Conservation (phyloP, 768 basidiomycete species). For the Lactifluus volemus region DNA sequence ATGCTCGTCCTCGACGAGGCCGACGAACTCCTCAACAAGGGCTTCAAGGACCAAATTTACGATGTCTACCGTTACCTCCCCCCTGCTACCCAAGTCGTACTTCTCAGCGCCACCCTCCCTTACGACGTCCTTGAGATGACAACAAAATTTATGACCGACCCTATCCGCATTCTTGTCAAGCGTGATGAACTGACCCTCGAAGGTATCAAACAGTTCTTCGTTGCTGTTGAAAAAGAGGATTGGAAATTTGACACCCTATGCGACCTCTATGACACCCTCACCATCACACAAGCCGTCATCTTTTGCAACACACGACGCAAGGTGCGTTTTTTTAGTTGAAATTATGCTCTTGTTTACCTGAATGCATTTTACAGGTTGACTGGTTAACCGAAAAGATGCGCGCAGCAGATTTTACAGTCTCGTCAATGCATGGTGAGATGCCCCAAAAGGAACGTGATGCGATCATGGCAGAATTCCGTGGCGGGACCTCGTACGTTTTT, state of each 20-base stretch:
- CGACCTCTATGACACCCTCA: slow-evolving; percentile 96
- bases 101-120: slow-evolving; percentile 92
- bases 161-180: slow-evolving; percentile 96
- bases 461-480: slow-evolving; percentile 95
- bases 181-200: slow-evolving; percentile 98
- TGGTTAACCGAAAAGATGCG: slow-evolving; percentile 99
- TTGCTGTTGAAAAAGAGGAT: slow-evolving; percentile 98
- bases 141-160: slow-evolving; percentile 99
- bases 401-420: slow-evolving; percentile 97
- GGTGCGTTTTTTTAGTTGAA: slow-evolving; percentile 37
- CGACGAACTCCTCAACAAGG: slow-evolving; percentile 94
- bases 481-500: slow-evolving; percentile 71
- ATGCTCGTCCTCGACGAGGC: slow-evolving; percentile 94
- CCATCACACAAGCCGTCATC: slow-evolving; percentile 98
- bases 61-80: slow-evolving; percentile 97
- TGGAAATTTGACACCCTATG: slow-evolving; percentile 99
- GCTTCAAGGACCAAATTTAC: slow-evolving; percentile 99
- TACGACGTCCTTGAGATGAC: slow-evolving; percentile 99
- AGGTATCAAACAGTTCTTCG: slow-evolving; percentile 94
- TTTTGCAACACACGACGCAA: slow-evolving; percentile 98
- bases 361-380: slow-evolving; percentile 54
- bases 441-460: slow-evolving; percentile 91
- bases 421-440: slow-evolving; percentile 95
- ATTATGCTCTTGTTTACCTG: not conserved
- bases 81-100: slow-evolving; percentile 93